Conservation (phyloP, 2,329 filamentous ascomycete species). For the Ophiostoma sp. region DNA sequence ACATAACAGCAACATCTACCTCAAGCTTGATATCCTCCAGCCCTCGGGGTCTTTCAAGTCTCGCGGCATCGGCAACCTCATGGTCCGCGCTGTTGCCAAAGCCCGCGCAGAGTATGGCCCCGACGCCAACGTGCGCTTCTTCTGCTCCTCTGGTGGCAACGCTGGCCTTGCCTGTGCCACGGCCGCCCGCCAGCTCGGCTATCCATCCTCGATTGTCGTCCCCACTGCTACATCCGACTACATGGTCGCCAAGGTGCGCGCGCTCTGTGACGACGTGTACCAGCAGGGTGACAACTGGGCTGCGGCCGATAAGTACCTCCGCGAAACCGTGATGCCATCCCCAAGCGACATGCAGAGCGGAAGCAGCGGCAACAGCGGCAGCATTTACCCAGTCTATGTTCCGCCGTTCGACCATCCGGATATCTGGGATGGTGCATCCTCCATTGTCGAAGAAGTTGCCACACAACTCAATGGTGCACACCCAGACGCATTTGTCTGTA, state of each 20-base stretch:
- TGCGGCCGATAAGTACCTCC: conserved; percentile 63
- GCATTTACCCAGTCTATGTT: conserved; percentile 51
- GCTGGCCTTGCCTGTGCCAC: conserved; percentile 74
- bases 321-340: conserved; percentile 45
- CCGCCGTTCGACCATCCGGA: conserved; percentile 62
- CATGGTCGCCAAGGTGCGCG: conserved; percentile 63
- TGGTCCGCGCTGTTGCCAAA: conserved; percentile 44
- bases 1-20: conserved; percentile 59
- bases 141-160: conserved; percentile 69
- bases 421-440: conserved; percentile 60
- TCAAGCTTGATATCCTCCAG: conserved; percentile 78
- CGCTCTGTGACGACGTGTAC: conserved; percentile 57
- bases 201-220: conserved; percentile 65
- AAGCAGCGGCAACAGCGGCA: conserved; percentile 30
- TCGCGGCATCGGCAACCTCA: conserved; percentile 65
- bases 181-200: conserved; percentile 56
- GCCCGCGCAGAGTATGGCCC: conserved; percentile 26
- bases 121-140: conserved; percentile 57
- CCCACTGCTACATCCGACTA: conserved; percentile 57
- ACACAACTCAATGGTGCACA: conserved; percentile 32
- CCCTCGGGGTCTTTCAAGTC: conserved; percentile 83
- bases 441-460: conserved; percentile 46
- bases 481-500: conserved; percentile 61
- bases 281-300: conserved; percentile 60
- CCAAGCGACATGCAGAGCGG: background rate